These are phyloP conservation scores for Brassica cretica DNA, from an alignment of 345 rosid genomes.

Conservation along the genomic window DNA sequence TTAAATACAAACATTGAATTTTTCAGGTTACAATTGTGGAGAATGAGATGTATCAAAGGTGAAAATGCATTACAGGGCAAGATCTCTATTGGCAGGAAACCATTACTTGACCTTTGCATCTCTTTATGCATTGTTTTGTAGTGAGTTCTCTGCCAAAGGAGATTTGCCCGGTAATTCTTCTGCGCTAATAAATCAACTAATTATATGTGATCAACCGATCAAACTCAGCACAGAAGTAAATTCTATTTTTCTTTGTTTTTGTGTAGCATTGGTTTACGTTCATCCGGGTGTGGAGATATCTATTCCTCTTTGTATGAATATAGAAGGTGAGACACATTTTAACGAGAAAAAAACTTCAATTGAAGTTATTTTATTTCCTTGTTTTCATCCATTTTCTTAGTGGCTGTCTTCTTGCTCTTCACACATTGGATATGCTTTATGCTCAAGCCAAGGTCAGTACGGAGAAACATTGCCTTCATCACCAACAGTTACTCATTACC, in stretches of 20 bases:
- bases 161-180: slow-evolving; percentile 44
- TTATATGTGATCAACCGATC: slow-evolving; percentile 8
- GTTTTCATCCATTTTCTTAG: background rate
- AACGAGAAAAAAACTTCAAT: background rate
- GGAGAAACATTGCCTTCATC: background rate
- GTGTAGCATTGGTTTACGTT: background rate
- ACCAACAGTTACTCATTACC: slow-evolving; percentile 1
- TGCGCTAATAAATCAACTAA: slow-evolving; percentile 1
- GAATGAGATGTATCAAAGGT: slow-evolving; percentile 29
- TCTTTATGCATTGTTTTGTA: slow-evolving; percentile 26
- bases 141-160: slow-evolving; percentile 43
- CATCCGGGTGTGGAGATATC: slow-evolving; percentile 5
- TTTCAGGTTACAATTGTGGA: slow-evolving; percentile 24
- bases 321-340: slow-evolving; percentile 12
- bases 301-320: background rate
- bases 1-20: slow-evolving; percentile 25
- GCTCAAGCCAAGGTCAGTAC: background rate
- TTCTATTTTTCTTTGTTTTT: background rate
- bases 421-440: background rate
- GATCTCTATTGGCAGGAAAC: slow-evolving; percentile 45
- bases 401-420: slow-evolving; percentile 5
- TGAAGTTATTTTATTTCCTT: background rate
- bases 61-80: slow-evolving; percentile 40
- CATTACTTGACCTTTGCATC: slow-evolving; percentile 23
- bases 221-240: background rate